These are phyloP conservation scores for Cytospora chrysosperma DNA, from an alignment of 2,329 filamentous ascomycete genomes.

Conservation along the genomic window DNA sequence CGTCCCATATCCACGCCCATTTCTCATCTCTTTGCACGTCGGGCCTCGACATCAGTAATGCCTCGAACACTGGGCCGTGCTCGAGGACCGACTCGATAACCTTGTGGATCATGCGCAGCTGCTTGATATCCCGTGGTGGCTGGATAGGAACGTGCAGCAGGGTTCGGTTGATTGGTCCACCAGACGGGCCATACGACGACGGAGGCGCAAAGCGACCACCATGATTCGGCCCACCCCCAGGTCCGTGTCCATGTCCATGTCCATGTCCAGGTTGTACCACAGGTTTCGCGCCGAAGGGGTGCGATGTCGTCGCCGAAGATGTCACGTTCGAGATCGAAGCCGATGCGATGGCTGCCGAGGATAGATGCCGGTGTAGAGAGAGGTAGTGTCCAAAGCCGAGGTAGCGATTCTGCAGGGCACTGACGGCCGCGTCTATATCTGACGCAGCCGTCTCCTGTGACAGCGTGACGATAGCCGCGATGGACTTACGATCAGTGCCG, in stretches of 20 bases:
- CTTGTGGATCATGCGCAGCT: conserved; percentile 82
- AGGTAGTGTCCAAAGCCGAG: conserved; percentile 82
- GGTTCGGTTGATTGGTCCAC: conserved; percentile 43
- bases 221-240: conserved; percentile 25
- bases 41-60: conserved; percentile 81
- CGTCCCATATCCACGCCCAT: conserved; percentile 93
- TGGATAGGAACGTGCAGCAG: conserved; percentile 70
- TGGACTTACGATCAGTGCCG: conserved; percentile 65
- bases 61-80: conserved; percentile 85
- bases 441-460: conserved; percentile 77
- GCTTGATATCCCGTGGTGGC: conserved; percentile 73
- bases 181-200: conserved; percentile 57
- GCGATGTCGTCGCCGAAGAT: conserved; percentile 46
- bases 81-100: conserved; percentile 77
- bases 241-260: conserved; percentile 32
- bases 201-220: conserved; percentile 70
- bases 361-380: conserved; percentile 77
- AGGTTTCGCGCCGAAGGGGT: conserved; percentile 77
- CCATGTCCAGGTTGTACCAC: conserved; percentile 45
- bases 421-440: conserved; percentile 80
- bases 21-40: conserved; percentile 83
- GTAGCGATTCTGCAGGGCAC: conserved; percentile 76
- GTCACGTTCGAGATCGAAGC: conserved; percentile 40
- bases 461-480: conserved; percentile 77
- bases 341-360: conserved; percentile 64